phyloP scores from a whole-genome alignment of 495 filamentous ascomycete genomes.

The Talaromyces thailandensis region DNA sequence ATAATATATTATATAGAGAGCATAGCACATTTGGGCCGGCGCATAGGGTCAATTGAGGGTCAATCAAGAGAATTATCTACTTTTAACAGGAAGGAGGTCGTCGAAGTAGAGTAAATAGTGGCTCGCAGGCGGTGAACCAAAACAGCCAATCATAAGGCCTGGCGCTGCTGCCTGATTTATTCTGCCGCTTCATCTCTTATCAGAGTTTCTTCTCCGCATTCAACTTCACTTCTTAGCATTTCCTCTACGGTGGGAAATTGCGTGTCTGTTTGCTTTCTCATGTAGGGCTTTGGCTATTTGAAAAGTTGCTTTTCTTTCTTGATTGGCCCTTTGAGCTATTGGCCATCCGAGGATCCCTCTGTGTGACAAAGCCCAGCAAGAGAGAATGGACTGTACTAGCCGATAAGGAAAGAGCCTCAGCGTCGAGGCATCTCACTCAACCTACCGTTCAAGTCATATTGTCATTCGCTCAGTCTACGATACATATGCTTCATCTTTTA shows the following conservation, averaged over 20 bases:
- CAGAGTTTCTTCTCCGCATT: background rate
- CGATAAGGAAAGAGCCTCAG: background rate
- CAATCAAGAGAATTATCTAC: background rate
- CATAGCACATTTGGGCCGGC: background rate
- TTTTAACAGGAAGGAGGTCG: background rate
- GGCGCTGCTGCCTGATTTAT: background rate
- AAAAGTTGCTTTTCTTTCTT: background rate
- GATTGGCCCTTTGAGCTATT: background rate
- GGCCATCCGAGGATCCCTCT: background rate
- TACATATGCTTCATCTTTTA: background rate
- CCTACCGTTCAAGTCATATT: background rate
- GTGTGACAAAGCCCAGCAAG: background rate
- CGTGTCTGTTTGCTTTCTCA: background rate
- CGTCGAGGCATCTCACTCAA: background rate
- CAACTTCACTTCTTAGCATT: background rate
- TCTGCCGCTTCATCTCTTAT: constrained; percentile 6
- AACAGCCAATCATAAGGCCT: background rate
- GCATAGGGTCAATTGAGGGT: background rate
- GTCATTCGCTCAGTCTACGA: background rate
- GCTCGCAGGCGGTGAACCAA: background rate
- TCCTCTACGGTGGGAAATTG: background rate
- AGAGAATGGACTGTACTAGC: background rate
- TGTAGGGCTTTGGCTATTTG: background rate
- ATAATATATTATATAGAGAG: background rate
- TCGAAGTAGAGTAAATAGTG: background rate